These are phyloP conservation scores for Debaryomyces psychrophilus DNA, from an alignment of 1,139 yeast genomes.

Conservation along the genomic window DNA sequence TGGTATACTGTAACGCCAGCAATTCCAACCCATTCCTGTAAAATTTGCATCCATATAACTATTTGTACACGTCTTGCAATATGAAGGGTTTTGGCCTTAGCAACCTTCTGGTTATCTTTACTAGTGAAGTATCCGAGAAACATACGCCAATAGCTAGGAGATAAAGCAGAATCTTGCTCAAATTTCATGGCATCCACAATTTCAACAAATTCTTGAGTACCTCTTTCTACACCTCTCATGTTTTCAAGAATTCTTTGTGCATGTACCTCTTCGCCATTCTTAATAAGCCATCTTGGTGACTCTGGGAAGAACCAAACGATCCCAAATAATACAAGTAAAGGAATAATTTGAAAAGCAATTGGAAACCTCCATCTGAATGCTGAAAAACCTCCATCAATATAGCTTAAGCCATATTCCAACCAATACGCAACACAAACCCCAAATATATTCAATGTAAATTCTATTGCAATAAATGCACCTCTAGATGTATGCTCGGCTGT, in stretches of 20 bases:
- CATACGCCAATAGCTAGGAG: constrained; percentile 22
- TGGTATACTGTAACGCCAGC: constrained; percentile 45
- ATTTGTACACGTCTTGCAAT: constrained; percentile 40
- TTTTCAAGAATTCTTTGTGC: constrained; percentile 11
- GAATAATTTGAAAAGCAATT: constrained; percentile 35
- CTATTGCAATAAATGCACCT: constrained; percentile 36
- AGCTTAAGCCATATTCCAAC: constrained; percentile 28
- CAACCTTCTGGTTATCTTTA: constrained; percentile 13
- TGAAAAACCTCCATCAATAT: constrained; percentile 18
- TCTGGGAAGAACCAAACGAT: constrained; percentile 40
- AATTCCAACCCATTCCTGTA: constrained; percentile 47
- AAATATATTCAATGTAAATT: constrained; percentile 32
- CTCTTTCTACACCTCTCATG: constrained; percentile 15
- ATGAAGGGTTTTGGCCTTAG: constrained; percentile 23
- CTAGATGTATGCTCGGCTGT: constrained; percentile 34
- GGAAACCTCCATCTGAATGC: constrained; percentile 32
- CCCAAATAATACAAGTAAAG: constrained; percentile 23
- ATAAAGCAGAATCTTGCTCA: constrained; percentile 24
- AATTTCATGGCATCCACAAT: constrained; percentile 18
- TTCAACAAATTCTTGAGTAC: constrained; percentile 12
- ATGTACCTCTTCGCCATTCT: constrained; percentile 17
- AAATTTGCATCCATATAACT: constrained; percentile 40
- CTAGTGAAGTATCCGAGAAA: constrained; percentile 20
- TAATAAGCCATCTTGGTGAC: constrained; percentile 48
- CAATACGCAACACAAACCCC: constrained; percentile 27